A percentile compares a stretch with the other conserved stretches of the same genome.
These are phyloP conservation scores for Penicillium dipodomyicola DNA, from an alignment of 495 filamentous ascomycete genomes.

Conservation along the genomic window DNA sequence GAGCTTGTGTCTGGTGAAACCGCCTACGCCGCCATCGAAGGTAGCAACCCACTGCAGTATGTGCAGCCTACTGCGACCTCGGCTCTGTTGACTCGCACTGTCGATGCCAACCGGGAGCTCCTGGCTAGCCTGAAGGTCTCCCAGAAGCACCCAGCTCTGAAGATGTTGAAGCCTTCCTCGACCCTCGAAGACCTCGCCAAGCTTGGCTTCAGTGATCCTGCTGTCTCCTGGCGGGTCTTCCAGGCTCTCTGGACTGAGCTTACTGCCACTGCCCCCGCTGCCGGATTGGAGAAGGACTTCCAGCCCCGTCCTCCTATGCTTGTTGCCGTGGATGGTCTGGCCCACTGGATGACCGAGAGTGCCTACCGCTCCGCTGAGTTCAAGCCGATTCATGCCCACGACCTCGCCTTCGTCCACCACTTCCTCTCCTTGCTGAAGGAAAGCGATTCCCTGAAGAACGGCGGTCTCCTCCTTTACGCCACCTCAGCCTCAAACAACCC, in stretches of 20 bases:
- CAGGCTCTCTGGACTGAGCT: constrained; percentile 79
- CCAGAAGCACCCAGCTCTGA: constrained; percentile 56
- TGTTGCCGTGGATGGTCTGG: constrained; percentile 72
- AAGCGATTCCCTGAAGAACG: constrained; percentile 64
- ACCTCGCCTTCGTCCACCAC: constrained; percentile 71
- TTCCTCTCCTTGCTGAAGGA: constrained; percentile 66
- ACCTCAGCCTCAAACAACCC: constrained; percentile 66
- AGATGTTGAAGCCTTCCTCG: constrained; percentile 55
- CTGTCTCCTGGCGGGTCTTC: constrained; percentile 78
- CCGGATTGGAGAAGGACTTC: constrained; percentile 36
- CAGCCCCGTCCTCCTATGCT: constrained; percentile 71
- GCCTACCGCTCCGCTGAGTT: constrained; percentile 67
- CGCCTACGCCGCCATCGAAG: constrained; percentile 69
- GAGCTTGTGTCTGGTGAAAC: constrained; percentile 77
- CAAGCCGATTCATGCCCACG: constrained; percentile 80
- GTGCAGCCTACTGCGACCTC: constrained; percentile 73
- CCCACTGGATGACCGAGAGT: constrained; percentile 73
- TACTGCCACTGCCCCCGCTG: constrained; percentile 52
- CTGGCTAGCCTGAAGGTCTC: constrained; percentile 58
- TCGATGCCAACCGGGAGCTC: constrained; percentile 66
- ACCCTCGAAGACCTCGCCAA: constrained; percentile 66
- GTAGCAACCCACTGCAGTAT: constrained; percentile 59
- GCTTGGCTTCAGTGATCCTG: constrained; percentile 69
- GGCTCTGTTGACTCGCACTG: constrained; percentile 65
- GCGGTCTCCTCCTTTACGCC: constrained; percentile 74